Base-by-base conservation (phyloP, 2,329 filamentous ascomycete genomes). In the Pyrenophora teres region DNA sequence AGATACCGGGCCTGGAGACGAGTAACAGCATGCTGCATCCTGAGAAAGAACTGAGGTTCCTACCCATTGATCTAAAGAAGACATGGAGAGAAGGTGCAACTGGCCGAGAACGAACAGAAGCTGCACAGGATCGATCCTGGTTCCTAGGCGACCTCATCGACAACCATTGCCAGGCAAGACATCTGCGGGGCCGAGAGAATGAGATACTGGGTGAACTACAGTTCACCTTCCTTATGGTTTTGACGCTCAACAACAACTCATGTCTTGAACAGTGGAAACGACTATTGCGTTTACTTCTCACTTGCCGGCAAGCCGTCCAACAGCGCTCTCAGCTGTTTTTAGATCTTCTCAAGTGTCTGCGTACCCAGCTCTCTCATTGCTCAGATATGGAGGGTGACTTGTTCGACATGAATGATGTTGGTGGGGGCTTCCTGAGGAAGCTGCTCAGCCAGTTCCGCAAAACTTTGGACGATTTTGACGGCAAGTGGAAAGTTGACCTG, bases 211-310 rank as follows among this genome's bases (percentile, higher is more conserved):
- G 83, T 13, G 85, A 87, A 62, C 62, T 87, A 47, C 83, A 87
- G 58, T 84, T 87, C 62, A 78, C 78, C 27, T 87, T 87, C 60
- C 69, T 87, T 8, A 86, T 84, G 81, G 77, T 84, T 2, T 63
- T 87, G 52, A 85, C 83, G 4, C 74, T 87, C 56, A 85, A 85
- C 74, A 87, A 87, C 64, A 86, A 82, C 65, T 86, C 83, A 2
- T 87, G 84, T 62, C 72, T 87, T 3, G 83, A 87, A 65, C 84
- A 87, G 64, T 87, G 85, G 85, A 86, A 84, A 63, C 73, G 85
- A 32, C 59, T 87, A 9, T 70, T 87, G 8, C 72, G 73, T 1
- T 69, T 87, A 19, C 71, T 86, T 6, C 73, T 87, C 42, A 87
- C 83, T 0, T 86, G 81, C 60, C 76, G 74, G 15, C 67, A 65